These are phyloP conservation scores for Starmerella etchellsii DNA, from an alignment of 805 yeast species.

Conservation along the genomic window DNA sequence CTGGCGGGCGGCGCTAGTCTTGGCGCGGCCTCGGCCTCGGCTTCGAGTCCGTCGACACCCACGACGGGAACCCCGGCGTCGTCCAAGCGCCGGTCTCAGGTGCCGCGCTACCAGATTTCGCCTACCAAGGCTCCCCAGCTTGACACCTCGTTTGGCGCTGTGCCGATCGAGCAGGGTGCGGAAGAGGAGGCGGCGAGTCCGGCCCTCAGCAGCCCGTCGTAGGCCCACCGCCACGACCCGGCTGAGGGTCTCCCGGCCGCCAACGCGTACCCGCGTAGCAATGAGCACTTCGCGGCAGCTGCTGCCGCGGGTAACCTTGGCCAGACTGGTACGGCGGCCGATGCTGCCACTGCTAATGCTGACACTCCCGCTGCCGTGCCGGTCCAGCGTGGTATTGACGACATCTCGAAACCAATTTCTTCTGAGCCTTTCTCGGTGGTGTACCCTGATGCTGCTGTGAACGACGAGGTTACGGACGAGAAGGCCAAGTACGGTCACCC, in stretches of 20 bases:
- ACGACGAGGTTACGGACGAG: background rate
- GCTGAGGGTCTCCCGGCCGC: slow-evolving; percentile 8
- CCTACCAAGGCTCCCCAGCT: slow-evolving; percentile 8
- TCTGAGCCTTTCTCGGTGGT: slow-evolving; percentile 1
- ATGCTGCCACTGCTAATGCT: background rate
- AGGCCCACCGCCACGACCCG: slow-evolving; percentile 14
- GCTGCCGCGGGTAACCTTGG: background rate
- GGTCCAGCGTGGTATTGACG: background rate
- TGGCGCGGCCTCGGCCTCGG: too few species aligned
- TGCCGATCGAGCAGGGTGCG: slow-evolving; percentile 7
- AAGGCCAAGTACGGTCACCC: background rate
- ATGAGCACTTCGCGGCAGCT: background rate
- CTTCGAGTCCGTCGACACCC: background rate
- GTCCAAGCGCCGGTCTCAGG: background rate
- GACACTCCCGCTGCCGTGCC: background rate
- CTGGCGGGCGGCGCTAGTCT: background rate
- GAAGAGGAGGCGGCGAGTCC: slow-evolving; percentile 5
- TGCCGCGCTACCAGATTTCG: slow-evolving; percentile 11
- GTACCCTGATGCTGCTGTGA: background rate
- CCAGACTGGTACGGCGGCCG: background rate
- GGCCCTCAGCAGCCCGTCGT: too few species aligned
- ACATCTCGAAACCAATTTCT: background rate
- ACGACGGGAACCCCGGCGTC: background rate
- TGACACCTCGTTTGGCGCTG: slow-evolving; percentile 12
- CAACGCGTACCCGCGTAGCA: slow-evolving; percentile 1